Evolutionary conservation across 1,284 basidiomycete genomes (phyloP), one percentile per base, ranked within the genome.

Genomic region (Xerocomus minutiporus): DNA sequence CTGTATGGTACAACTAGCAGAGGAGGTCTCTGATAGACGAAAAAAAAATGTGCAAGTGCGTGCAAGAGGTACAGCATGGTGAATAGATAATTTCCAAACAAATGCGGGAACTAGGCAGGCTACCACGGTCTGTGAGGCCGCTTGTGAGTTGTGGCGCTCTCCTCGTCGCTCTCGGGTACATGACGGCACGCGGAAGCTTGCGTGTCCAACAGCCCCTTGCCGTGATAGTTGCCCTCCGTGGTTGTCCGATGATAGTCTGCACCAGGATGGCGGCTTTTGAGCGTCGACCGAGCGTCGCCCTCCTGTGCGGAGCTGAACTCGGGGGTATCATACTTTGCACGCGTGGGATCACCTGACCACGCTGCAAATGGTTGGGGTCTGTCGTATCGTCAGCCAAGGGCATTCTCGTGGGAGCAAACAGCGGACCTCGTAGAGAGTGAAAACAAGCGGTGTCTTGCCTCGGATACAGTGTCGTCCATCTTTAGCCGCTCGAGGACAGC

Each of bases 401-500:
- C 3, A 13, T 34, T 13, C 39, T 51, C 29, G 8, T 17, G 20
- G 40, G 32, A 46, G n/a, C 12, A 5, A 5, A 13, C 5, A 7
- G 57, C 59, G 31, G n/a, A 67, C 68, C 62, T 62, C 28, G 34
- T 45, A 48, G 65, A 55, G n/a, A 57, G 41, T 29, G 68, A 65
- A 15, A 57, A 42, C 15, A 65, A 67, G 26, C 73, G 73, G 52
- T 73, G 66, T 60, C 75, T 69, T 50, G 69, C 65, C 44, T 60
- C 59, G 7, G 63, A 55, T 45, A 42, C 56, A 55, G 74, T 70
- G 48, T 83, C 81, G 25, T 78, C 77, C 52, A 74, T 73, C 52
- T 73, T 75, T 17, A 87, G 67, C 17, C 85, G 74, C 52, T 79
- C 71, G 40, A 88, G 65, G 3, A 88, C 84, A 7, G 83, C 78